phyloP scores from a whole-genome alignment of 768 basidiomycete species.

The Lactarius trivialis region DNA sequence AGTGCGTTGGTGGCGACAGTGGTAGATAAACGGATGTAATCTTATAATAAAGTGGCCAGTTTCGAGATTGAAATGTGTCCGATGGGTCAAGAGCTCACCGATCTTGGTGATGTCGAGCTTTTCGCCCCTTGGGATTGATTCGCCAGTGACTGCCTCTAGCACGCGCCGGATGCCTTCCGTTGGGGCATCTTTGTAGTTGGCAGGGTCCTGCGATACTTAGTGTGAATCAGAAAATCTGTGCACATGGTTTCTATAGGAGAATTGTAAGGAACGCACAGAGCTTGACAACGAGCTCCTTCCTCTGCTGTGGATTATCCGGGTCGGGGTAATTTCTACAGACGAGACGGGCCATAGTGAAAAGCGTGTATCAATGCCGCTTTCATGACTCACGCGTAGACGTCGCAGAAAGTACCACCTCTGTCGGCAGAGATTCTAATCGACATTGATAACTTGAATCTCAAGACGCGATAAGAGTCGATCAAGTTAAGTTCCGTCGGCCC shows the following conservation, averaged over 20 bases:
- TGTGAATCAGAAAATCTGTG: neutral
- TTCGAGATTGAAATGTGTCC: neutral
- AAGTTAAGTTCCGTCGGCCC: too few relatives aligned
- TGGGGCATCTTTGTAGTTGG: constrained; percentile 86
- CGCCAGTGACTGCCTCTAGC: constrained; percentile 67
- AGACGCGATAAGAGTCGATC: too few relatives aligned
- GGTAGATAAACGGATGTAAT: constrained; percentile 87
- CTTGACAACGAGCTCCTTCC: constrained; percentile 85
- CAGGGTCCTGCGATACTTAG: constrained; percentile 81
- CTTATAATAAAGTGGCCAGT: constrained; percentile 33
- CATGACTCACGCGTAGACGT: constrained; percentile 66
- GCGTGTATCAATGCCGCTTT: neutral
- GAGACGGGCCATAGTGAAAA: neutral
- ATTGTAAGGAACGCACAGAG: constrained; percentile 47
- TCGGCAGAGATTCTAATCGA: constrained; percentile 76
- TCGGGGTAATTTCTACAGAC: constrained; percentile 62
- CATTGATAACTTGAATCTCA: neutral
- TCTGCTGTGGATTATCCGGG: constrained; percentile 48
- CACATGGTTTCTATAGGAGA: neutral
- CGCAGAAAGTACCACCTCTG: constrained; percentile 89
- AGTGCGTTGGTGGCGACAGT: constrained; percentile 96
- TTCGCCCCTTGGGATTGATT: constrained; percentile 57
- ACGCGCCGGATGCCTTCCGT: constrained; percentile 90
- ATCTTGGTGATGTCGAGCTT: constrained; percentile 74
- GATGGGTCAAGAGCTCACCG: constrained; percentile 39